Evolutionary conservation across 1,284 basidiomycete species (phyloP), one percentile per base, ranked within the genome.

Genomic region (Porogramme epimiltina): DNA sequence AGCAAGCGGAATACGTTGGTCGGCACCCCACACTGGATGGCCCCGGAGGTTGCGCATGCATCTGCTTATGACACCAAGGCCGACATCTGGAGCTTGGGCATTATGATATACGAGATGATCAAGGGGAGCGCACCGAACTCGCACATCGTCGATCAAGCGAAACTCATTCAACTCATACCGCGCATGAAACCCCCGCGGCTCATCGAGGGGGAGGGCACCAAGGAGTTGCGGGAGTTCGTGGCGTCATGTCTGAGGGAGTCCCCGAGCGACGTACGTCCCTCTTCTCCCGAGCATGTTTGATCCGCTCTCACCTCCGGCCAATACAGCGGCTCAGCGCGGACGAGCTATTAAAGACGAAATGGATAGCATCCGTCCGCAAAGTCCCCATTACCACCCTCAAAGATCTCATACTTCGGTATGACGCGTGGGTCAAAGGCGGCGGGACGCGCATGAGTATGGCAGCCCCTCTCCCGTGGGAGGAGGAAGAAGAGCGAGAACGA

Each of bases 11-110:
- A 93, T 43, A 98, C 95, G 0, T 85, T 98, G 59, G 93, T 95
- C 55, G 96, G 96, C 1, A 98, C 96, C 0, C 95, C 95, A 0
- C 93, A 96, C 68, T 98, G 95, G 95, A 98, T 98, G 96, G 95
- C 95, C 0, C 95, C 95, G 0, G 96, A 98, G 71, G 94, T 98
- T 4, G 91, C 96, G 16, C 90, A 93, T 55, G 85, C 88, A 36
- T 85, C 91, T 28, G 79, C 88, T 40, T 99, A 99, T 69, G 95
- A 98, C 65, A 89, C 90, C 26, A 93, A 94, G 66, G 96, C 95
- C 4, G 96, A 98, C 65, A 93, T 98, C 45, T 98, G 95, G 95
- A 95, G 92, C 62, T 72, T 98, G 51, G 95, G 95, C 5, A 95
- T 98, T 64, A 91, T 95, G 68, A 82, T 95, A 16, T 97, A 92